These are phyloP conservation scores for Xylariaceae sp. DNA, from an alignment of 2,329 filamentous ascomycete genomes.

Conservation along the genomic window DNA sequence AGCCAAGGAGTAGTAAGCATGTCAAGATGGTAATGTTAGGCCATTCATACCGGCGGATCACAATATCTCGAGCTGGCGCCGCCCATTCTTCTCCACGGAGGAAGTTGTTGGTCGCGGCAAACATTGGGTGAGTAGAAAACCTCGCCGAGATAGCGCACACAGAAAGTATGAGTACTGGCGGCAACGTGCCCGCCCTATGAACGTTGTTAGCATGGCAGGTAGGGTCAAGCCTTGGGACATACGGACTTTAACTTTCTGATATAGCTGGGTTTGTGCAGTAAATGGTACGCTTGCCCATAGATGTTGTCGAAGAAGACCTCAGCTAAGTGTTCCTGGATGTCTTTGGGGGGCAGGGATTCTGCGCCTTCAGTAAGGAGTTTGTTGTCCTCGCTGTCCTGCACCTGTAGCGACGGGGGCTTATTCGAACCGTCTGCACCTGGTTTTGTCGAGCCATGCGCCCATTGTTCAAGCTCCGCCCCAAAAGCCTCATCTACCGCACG, in stretches of 20 bases:
- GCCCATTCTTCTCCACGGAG: conserved; percentile 90
- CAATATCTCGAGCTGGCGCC: conserved; percentile 77
- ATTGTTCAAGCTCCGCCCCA: conserved; percentile 71
- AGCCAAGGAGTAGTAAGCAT: conserved; percentile 77
- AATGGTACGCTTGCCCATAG: conserved; percentile 90
- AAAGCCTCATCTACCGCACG: conserved; percentile 84
- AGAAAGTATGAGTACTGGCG: conserved; percentile 86
- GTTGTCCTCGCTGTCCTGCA: conserved; percentile 66
- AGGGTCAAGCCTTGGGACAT: conserved; percentile 6
- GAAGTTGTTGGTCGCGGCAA: conserved; percentile 73
- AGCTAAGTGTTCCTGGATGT: conserved; percentile 87
- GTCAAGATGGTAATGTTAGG: conserved; percentile 95
- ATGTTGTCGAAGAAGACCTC: conserved; percentile 95
- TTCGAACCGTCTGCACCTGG: conserved; percentile 43
- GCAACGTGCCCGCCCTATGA: conserved; percentile 65
- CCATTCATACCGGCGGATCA: conserved; percentile 82
- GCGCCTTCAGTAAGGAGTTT: conserved; percentile 75
- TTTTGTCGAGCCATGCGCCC: conserved; percentile 60
- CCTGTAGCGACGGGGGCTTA: conserved; percentile 49
- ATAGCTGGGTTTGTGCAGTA: conserved; percentile 95
- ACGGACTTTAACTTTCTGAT: conserved; percentile 75
- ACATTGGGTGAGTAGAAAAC: conserved; percentile 82
- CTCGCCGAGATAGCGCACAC: conserved; percentile 93
- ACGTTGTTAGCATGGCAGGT: conserved; percentile 26
- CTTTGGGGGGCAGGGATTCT: conserved; percentile 75